Evolutionary conservation across 2,329 filamentous ascomycete species (phyloP).

Genomic region (Cercospora nicotianae): DNA sequence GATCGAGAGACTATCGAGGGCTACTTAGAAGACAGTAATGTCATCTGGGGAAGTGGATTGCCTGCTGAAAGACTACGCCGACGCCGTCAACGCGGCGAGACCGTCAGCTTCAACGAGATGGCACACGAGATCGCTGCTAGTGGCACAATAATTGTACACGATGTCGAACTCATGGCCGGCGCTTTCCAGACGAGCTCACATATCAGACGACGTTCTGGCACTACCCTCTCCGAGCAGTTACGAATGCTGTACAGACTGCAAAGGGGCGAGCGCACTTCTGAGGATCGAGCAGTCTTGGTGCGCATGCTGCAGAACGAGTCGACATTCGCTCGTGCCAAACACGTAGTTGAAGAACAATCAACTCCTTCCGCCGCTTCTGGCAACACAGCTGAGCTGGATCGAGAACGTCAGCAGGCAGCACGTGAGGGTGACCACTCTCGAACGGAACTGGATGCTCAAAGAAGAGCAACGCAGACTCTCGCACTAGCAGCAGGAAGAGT

Average conservation of each 20-base stretch:
- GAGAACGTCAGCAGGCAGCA: slow-evolving; percentile 25
- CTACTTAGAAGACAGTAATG: slow-evolving; percentile 9
- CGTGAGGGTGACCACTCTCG: slow-evolving; percentile 34
- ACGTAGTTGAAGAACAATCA: slow-evolving; percentile 23
- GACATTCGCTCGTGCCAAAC: slow-evolving; percentile 22
- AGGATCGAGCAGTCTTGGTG: slow-evolving; percentile 28
- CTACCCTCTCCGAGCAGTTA: slow-evolving; percentile 30
- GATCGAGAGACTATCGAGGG: slow-evolving; percentile 18
- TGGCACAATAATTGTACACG: slow-evolving; percentile 22
- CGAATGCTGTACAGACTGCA: slow-evolving; percentile 35
- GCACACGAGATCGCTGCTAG: slow-evolving; percentile 16
- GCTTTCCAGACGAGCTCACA: slow-evolving; percentile 34
- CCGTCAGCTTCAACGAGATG: slow-evolving; percentile 21
- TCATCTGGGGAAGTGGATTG: slow-evolving; percentile 23
- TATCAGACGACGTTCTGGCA: slow-evolving; percentile 26
- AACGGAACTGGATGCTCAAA: slow-evolving; percentile 33
- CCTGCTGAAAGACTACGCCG: slow-evolving; percentile 26
- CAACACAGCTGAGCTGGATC: slow-evolving; percentile 12
- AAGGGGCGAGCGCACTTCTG: slow-evolving; percentile 25
- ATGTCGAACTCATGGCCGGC: slow-evolving; percentile 37
- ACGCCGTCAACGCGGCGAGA: slow-evolving; percentile 22
- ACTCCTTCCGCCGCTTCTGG: neutral
- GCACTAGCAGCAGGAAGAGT: slow-evolving; percentile 34
- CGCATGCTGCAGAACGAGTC: slow-evolving; percentile 29
- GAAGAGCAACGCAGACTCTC: slow-evolving; percentile 30